phyloP scores from a whole-genome alignment of 768 basidiomycete genomes.

The Lactarius hatsudake region DNA sequence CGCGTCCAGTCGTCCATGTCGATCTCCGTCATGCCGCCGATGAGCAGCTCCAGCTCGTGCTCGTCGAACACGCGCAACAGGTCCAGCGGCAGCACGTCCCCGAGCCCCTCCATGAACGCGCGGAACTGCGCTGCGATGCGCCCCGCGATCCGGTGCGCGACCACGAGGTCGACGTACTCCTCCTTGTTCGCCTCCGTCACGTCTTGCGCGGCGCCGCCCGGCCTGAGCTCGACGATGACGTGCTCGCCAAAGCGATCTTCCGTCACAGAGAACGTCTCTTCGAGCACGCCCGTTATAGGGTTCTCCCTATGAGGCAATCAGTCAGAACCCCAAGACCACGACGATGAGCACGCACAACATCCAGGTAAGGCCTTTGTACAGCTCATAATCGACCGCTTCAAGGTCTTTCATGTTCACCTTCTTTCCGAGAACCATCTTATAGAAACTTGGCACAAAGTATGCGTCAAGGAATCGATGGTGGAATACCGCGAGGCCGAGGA shows the following conservation, averaged over 20 bases:
- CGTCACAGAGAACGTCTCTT: constrained; percentile 68
- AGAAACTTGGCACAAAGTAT: constrained; percentile 77
- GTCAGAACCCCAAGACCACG: constrained; percentile 9
- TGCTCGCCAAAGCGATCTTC: constrained; percentile 77
- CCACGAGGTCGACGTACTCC: constrained; percentile 74
- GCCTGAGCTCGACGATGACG: constrained; percentile 62
- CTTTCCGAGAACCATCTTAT: constrained; percentile 73
- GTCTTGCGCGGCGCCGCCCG: constrained; percentile 54
- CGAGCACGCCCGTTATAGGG: constrained; percentile 70
- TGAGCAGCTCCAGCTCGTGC: constrained; percentile 82
- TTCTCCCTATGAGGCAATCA: constrained; percentile 49
- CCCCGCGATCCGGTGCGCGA: constrained; percentile 78
- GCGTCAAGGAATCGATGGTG: constrained; percentile 77
- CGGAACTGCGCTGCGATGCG: constrained; percentile 82
- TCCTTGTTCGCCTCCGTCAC: constrained; percentile 78
- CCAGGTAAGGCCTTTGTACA: constrained; percentile 67
- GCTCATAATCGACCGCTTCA: constrained; percentile 64
- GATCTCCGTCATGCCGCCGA: constrained; percentile 71
- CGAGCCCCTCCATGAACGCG: constrained; percentile 82
- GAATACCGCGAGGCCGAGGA: constrained; percentile 72
- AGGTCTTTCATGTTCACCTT: constrained; percentile 59
- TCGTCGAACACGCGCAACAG: constrained; percentile 90
- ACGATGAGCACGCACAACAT: constrained; percentile 56
- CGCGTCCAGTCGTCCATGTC: constrained; percentile 86
- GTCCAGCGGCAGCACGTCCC: constrained; percentile 80